These are phyloP conservation scores for Botryotinia calthae DNA, from an alignment of 2,329 filamentous ascomycete genomes.

Conservation along the genomic window DNA sequence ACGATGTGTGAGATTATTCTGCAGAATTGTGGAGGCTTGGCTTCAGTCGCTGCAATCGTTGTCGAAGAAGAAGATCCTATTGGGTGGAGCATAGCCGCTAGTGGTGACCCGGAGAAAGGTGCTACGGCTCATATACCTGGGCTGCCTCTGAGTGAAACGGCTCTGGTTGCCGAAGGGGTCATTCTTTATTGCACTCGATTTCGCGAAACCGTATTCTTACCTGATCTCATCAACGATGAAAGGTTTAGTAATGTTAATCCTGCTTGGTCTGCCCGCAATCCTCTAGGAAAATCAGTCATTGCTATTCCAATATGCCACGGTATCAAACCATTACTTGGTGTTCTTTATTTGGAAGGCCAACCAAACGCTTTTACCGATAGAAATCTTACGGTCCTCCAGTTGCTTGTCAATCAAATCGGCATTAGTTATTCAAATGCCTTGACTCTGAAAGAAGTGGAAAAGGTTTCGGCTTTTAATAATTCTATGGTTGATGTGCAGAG, in stretches of 20 bases:
- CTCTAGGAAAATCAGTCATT: slow-evolving; percentile 70
- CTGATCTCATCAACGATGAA: slow-evolving; percentile 72
- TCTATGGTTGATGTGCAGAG: slow-evolving; percentile 78
- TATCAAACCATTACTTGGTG: slow-evolving; percentile 66
- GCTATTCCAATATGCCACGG: slow-evolving; percentile 77
- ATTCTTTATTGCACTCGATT: slow-evolving; percentile 76
- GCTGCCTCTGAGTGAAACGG: slow-evolving; percentile 62
- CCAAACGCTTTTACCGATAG: slow-evolving; percentile 76
- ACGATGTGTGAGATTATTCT: slow-evolving; percentile 81
- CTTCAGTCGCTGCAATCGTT: slow-evolving; percentile 70
- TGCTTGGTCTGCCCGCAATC: slow-evolving; percentile 65
- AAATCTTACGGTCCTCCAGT: slow-evolving; percentile 62
- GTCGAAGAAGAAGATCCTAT: slow-evolving; percentile 61
- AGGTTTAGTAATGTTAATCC: slow-evolving; percentile 73
- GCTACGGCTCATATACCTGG: slow-evolving; percentile 65
- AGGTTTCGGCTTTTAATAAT: slow-evolving; percentile 73
- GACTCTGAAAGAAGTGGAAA: slow-evolving; percentile 68
- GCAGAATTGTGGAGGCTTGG: slow-evolving; percentile 69
- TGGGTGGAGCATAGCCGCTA: slow-evolving; percentile 69
- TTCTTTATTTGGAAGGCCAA: slow-evolving; percentile 72
- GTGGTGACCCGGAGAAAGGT: slow-evolving; percentile 67
- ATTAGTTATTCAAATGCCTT: slow-evolving; percentile 69
- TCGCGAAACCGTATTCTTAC: slow-evolving; percentile 70
- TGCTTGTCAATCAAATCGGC: slow-evolving; percentile 76
- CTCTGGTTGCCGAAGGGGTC: slow-evolving; percentile 72